Evolutionary conservation across 768 basidiomycete genomes (phyloP).

Genomic region (Ramaria sp.): DNA sequence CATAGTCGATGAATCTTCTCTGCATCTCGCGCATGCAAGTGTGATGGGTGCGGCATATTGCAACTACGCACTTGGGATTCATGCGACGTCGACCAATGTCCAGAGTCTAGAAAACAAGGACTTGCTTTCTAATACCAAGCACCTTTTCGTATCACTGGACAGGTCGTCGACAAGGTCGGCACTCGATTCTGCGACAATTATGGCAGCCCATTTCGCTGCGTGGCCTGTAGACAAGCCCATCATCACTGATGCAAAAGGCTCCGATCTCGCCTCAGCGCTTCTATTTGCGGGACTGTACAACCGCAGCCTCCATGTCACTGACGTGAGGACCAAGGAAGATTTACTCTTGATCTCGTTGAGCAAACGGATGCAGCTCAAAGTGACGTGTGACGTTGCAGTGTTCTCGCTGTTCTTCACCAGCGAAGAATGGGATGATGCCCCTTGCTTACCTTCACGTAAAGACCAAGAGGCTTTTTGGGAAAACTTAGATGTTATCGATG

Average conservation of each 20-base stretch:
- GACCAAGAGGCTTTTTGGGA: conserved; percentile 84
- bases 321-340: conserved; percentile 80
- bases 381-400: conserved; percentile 92
- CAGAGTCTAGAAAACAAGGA: conserved; percentile 53
- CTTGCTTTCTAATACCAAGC: conserved; percentile 66
- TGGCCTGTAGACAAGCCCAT: conserved; percentile 94
- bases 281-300: conserved; percentile 85
- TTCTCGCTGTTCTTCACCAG: conserved; percentile 82
- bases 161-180: conserved; percentile 14
- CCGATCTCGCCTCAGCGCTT: conserved; percentile 86
- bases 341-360: conserved; percentile 84
- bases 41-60: conserved; percentile 62
- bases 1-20: conserved; percentile 55
- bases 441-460: conserved; percentile 54
- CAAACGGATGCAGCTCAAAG: conserved; percentile 88
- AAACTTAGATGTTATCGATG: conserved; percentile 74
- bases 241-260: conserved; percentile 84
- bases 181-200: conserved; percentile 43
- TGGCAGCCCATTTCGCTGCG: conserved; percentile 78
- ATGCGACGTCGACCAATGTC: conserved; percentile 61
- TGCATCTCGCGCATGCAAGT: conserved; percentile 61
- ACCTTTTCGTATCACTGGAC: conserved; percentile 77
- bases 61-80: conserved; percentile 78
- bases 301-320: conserved; percentile 82
- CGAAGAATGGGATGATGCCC: conserved; percentile 58